Conservation (phyloP, 768 basidiomycete genomes). For the Strobilomyces confusus region DNA sequence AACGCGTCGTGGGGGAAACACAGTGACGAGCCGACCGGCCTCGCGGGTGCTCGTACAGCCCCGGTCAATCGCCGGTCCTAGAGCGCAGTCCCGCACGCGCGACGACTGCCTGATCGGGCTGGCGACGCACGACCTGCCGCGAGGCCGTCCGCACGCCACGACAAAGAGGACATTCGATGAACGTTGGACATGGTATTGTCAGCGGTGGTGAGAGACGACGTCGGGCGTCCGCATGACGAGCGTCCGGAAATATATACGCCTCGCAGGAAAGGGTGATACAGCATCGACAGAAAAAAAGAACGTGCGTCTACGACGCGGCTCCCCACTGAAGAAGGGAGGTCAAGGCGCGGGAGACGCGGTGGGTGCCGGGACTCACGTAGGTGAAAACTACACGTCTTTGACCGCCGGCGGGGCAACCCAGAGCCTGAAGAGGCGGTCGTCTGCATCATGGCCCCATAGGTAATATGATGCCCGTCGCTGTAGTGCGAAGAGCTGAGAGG, state of each 20-base stretch:
- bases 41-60: no score
- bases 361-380: constrained; percentile 7
- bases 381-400: constrained; percentile 22
- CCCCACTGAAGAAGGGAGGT: constrained; percentile 3
- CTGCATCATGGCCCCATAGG: constrained; percentile 49
- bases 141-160: no score
- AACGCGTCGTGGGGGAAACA: no score
- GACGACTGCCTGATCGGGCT: no score
- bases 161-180: no score
- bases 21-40: no score
- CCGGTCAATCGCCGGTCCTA: no score
- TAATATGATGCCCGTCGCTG: constrained; percentile 57
- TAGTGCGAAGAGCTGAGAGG: constrained; percentile 51
- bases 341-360: background rate
- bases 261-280: constrained; percentile 9
- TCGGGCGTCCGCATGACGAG: background rate
- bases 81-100: no score
- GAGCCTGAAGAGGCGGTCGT: constrained; percentile 23
- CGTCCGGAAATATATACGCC: background rate
- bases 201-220: no score
- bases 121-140: no score
- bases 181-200: no score
- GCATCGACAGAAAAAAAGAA: background rate
- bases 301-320: background rate
- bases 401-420: constrained; percentile 24